A percentile compares a stretch with the other conserved stretches of the same genome.
Conservation (phyloP, 2,329 filamentous ascomycete genomes). For the Tolypocladium endophyticum region DNA sequence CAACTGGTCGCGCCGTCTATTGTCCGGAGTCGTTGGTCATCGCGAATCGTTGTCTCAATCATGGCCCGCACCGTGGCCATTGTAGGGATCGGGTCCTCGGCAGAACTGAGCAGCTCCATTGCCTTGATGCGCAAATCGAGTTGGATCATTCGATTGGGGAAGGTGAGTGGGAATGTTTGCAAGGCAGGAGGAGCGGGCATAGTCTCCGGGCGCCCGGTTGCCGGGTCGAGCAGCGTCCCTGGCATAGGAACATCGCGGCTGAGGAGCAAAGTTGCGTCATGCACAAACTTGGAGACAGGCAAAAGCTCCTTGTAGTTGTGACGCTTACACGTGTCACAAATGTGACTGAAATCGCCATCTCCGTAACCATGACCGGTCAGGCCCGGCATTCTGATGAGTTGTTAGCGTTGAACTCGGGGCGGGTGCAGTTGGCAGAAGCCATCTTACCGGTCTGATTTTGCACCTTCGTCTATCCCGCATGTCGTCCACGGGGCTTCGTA, state of each 20-base stretch:
- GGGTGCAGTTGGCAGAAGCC: not conserved
- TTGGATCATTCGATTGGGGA: slow-evolving; percentile 49
- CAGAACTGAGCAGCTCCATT: slow-evolving; percentile 24
- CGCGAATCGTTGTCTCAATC: slow-evolving; percentile 35
- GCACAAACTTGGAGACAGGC: slow-evolving; percentile 49
- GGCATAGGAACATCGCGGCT: slow-evolving; percentile 41
- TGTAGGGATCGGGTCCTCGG: slow-evolving; percentile 17
- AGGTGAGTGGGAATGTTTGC: slow-evolving; percentile 26
- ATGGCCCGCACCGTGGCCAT: slow-evolving; percentile 40
- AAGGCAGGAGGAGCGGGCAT: slow-evolving; percentile 10
- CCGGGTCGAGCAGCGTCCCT: slow-evolving; percentile 51
- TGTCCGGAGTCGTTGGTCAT: slow-evolving; percentile 24
- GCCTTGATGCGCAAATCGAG: slow-evolving; percentile 31
- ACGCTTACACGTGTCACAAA: slow-evolving; percentile 40
- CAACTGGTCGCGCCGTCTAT: slow-evolving; percentile 22
- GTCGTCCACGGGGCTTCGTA: slow-evolving; percentile 51
- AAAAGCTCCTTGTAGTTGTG: slow-evolving; percentile 47
- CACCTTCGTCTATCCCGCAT: slow-evolving; percentile 22
- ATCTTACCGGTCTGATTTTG: not conserved
- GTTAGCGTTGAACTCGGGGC: not conserved
- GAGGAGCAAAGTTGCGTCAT: slow-evolving; percentile 9
- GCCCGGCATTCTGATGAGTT: not conserved
- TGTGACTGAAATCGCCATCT: slow-evolving; percentile 38
- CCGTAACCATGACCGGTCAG: slow-evolving; percentile 36
- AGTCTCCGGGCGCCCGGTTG: slow-evolving; percentile 36